Conservation (phyloP, 352 stramenopile species). For the Phytophthora colocasiae region DNA sequence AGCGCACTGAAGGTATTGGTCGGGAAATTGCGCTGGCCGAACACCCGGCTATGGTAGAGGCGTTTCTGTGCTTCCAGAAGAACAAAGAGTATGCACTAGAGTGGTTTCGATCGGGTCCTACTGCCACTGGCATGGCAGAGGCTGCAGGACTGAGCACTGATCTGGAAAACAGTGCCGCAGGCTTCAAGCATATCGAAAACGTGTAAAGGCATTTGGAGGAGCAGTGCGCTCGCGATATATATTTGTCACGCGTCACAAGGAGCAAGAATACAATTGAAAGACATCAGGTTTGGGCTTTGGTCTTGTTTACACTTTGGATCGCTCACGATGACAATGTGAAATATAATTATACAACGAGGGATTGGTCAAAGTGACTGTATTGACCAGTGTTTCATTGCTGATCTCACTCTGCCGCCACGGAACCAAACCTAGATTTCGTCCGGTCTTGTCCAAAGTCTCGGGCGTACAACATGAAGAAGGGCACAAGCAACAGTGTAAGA, state of each 20-base stretch:
- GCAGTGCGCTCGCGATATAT: conserved; percentile 6
- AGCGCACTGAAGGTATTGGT: conserved; percentile 56
- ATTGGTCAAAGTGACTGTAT: not conserved
- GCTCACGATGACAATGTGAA: no score
- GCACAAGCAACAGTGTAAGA: not conserved
- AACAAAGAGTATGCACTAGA: conserved; percentile 81
- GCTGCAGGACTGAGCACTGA: conserved; percentile 34
- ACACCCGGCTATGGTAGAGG: conserved; percentile 67
- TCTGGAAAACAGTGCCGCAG: conserved; percentile 41
- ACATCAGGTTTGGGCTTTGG: not conserved
- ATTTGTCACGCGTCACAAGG: conserved; percentile 14
- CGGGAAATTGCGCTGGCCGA: conserved; percentile 53
- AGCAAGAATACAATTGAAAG: conserved; percentile 25
- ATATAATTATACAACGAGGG: no score
- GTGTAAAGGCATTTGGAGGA: conserved; percentile 38
- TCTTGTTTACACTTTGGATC: not conserved
- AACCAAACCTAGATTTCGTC: not conserved
- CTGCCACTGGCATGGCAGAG: conserved; percentile 32
- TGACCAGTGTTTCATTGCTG: not conserved
- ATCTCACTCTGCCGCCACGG: not conserved
- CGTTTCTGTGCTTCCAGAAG: conserved; percentile 84
- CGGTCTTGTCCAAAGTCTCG: not conserved
- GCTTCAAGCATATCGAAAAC: conserved; percentile 82
- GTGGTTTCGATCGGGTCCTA: conserved; percentile 69
- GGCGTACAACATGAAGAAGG: not conserved